Percentiles rank a stretch among this genome's conserved stretches.
Evolutionary conservation across 2,329 filamentous ascomycete species (phyloP).

Genomic region (Botrytis medusae): DNA sequence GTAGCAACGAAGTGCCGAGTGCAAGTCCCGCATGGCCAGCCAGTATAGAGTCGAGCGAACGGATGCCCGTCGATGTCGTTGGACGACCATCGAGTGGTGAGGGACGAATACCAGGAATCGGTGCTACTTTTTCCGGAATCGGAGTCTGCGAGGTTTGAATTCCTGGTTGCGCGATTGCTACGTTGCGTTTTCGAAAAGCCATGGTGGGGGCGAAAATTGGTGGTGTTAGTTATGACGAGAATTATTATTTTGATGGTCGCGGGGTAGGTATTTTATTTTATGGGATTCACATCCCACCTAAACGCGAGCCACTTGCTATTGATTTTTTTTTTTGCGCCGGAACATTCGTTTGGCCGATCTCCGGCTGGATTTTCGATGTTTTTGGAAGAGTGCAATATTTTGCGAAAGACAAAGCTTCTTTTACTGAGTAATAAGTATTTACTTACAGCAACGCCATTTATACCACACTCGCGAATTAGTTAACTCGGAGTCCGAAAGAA

Average conservation of each 20-base stretch:
- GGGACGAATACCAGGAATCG: constrained; percentile 64
- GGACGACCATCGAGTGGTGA: constrained; percentile 85
- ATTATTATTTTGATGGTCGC: not conserved
- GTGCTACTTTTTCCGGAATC: constrained; percentile 30
- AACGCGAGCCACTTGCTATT: not conserved
- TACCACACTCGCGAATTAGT: not conserved
- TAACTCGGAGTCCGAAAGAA: not conserved
- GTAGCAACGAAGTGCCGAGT: constrained; percentile 74
- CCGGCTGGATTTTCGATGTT: constrained; percentile 14
- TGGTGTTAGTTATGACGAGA: constrained; percentile 14
- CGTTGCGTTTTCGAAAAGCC: constrained; percentile 69
- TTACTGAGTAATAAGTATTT: not conserved
- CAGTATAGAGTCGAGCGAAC: constrained; percentile 79
- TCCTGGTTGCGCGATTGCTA: constrained; percentile 48
- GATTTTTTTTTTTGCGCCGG: constrained; percentile 16
- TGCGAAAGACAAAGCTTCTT: constrained; percentile 17
- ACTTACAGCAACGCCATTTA: constrained; percentile 11
- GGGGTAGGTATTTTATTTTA: constrained; percentile 1
- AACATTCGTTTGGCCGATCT: constrained; percentile 1
- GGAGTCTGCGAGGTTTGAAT: not conserved
- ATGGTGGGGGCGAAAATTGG: constrained; percentile 43
- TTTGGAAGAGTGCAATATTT: constrained; percentile 14
- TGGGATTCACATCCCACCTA: not conserved
- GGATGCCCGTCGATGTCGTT: constrained; percentile 88
- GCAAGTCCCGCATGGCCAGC: constrained; percentile 84